A percentile compares a stretch with the other conserved stretches of the same genome.
phyloP scores from a whole-genome alignment of 2,329 filamentous ascomycete species.

The Epichloe brachyelytri region DNA sequence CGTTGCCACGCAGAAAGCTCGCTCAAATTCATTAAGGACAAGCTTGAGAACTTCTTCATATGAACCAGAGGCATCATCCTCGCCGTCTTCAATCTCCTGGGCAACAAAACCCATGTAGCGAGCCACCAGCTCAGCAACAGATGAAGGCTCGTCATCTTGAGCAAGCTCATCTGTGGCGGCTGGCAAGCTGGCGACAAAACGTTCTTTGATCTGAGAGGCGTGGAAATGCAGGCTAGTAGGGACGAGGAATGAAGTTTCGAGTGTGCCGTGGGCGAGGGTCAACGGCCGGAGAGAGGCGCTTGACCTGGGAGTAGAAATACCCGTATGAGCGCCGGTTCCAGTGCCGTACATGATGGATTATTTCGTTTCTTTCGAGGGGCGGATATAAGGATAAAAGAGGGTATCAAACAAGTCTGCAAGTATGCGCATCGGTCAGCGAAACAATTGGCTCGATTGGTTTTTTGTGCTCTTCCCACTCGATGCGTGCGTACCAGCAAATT shows the following conservation, averaged over 20 bases:
- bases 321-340: conserved; percentile 75
- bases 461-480: not conserved
- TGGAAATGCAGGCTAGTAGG: conserved; percentile 94
- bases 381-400: conserved; percentile 13
- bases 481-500: not conserved
- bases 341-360: conserved; percentile 67
- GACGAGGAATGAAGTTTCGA: conserved; percentile 92
- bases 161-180: conserved; percentile 92
- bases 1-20: conserved; percentile 85
- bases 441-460: not conserved
- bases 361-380: not conserved
- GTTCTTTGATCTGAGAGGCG: conserved; percentile 85
- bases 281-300: conserved; percentile 86
- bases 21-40: conserved; percentile 90
- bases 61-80: conserved; percentile 77
- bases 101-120: conserved; percentile 88
- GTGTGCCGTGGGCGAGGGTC: conserved; percentile 80
- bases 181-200: conserved; percentile 74
- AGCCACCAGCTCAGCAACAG: conserved; percentile 79
- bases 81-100: conserved; percentile 78
- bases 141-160: conserved; percentile 98
- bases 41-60: conserved; percentile 90
- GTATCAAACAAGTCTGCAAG: conserved; percentile 27
- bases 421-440: not conserved
- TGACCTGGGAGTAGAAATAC: conserved; percentile 90